Evolutionary conservation across 2,329 filamentous ascomycete species (phyloP).

Genomic region (Chaetomiaceae sp.): DNA sequence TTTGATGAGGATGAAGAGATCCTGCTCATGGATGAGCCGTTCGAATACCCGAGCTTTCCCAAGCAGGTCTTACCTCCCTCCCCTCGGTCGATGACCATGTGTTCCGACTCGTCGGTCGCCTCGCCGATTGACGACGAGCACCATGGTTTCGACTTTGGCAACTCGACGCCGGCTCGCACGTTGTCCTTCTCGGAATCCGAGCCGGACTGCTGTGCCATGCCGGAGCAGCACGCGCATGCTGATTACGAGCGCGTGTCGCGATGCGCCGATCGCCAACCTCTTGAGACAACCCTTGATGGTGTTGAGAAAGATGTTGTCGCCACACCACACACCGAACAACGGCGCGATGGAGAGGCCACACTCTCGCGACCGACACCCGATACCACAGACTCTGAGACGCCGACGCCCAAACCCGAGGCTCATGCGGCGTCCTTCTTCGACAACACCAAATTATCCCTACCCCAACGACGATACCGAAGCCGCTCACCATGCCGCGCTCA

Average conservation of each 20-base stretch:
- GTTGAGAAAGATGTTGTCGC: conserved; percentile 10
- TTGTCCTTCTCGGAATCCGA: conserved; percentile 51
- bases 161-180: conserved; percentile 41
- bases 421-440: conserved; percentile 25
- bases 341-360: background rate
- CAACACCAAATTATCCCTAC: conserved; percentile 24
- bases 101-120: conserved; percentile 39
- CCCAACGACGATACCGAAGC: conserved; percentile 31
- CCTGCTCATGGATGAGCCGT: conserved; percentile 42
- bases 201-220: conserved; percentile 35
- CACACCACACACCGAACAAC: background rate
- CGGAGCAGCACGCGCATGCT: conserved; percentile 23
- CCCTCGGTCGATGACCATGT: conserved; percentile 47
- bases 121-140: conserved; percentile 34
- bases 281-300: background rate
- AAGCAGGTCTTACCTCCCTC: conserved; percentile 39
- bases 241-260: conserved; percentile 42
- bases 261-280: conserved; percentile 35
- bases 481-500: conserved; percentile 27
- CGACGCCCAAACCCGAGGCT: conserved; percentile 27
- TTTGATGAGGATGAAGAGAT: conserved; percentile 38
- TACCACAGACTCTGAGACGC: conserved; percentile 23
- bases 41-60: conserved; percentile 29
- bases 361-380: conserved; percentile 11
- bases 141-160: conserved; percentile 31